Base-by-base conservation (phyloP, 169 alveolate species). In the Cryptosporidium ubiquitum region DNA sequence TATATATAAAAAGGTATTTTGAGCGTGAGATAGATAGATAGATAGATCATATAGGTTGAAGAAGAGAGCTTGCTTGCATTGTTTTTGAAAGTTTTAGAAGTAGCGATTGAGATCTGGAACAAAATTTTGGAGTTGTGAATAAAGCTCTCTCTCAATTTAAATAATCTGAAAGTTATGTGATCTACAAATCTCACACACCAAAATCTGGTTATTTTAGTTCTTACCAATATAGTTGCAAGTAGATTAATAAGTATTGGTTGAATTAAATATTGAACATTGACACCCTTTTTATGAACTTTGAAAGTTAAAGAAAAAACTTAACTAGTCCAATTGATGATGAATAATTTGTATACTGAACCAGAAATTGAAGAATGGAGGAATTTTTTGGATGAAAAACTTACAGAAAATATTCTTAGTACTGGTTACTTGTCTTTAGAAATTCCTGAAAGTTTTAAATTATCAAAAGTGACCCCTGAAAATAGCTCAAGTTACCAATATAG, bases 401-500 rank as follows among this genome's bases (percentile, higher is more conserved):
- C 89, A 23, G 40, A 14, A 26, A 42, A 79, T 10, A 69, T 42
- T 14, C 31, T 79, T 7, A 64, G 61, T 29, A 79, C 37, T 23
- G 89, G 89, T 3, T 60, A 60, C 58, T 31, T 42, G 14, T 61
- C 68, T 40, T 29, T 79, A 29, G 61, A 79, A 20, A 58, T 79
- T 6, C 89, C 75, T 16, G 89, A 58, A 20, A 58, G 79, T 42
- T 39, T 79, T 18, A 79, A 79, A 35, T 58, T 79, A 18, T 18
- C 64, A n/a, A 79, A 39, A 42, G 31, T 79, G 20, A 40, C 79
- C 5, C 89, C 75, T 20, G 89, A 79, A 3, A 37, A 39, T 12
- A 64, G 68, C 12, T 37, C 55, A 29, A 61, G 23, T 42, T 37
- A 20, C 47, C 71, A 79, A 37, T 31, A 79, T 61, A 79, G 89